Base-by-base conservation (phyloP, 805 yeast genomes). In the Kluyveromyces lactis region DNA sequence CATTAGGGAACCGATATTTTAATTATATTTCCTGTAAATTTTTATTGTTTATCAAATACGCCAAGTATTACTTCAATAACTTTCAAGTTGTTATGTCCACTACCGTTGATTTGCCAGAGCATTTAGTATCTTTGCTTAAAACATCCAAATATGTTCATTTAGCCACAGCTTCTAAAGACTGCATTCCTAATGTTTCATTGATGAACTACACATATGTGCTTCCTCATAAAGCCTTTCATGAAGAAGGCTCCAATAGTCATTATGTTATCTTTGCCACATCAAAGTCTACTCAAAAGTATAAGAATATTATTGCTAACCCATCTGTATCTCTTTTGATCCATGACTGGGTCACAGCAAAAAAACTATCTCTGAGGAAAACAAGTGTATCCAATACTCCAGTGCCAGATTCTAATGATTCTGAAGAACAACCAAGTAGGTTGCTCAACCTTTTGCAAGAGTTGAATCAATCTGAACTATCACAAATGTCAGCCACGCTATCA, bases 131-230 rank as follows among this genome's bases (percentile, higher is more conserved):
- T 10, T 63, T 82, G 28, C 67, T 83, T 27, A 68, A 75, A 43
- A 68, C 73, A 11, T 79, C 86, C 9, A 72, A 80, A 46, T 82
- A 77, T 58, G 76, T 89, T 29, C 97, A 89, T 58, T 68, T 89
- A 34, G 97, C 90, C 2, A 90, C 97, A 2, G 75, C 86, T 43
- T 66, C 68, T 38, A 57, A 58, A 8, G 72, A 84, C 32, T 70
- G 81, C 50, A 60, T 76, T 33, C 97, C 97, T 4, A 92, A 89
- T 44, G 95, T 87, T 3, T 75, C 92, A 15, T 69, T 90, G 46
- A 90, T 90, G 97, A 90, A 86, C 62, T 90, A 85, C 61, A 79
- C 89, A 3, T 85, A 78, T 56, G 61, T 81, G 16, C 66, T 69
- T 4, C 56, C 70, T 4, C 53, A 56, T 13, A 60, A 65, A 18